phyloP scores from a whole-genome alignment of 129 eudicot genomes.

The Helianthus tuberosus region DNA sequence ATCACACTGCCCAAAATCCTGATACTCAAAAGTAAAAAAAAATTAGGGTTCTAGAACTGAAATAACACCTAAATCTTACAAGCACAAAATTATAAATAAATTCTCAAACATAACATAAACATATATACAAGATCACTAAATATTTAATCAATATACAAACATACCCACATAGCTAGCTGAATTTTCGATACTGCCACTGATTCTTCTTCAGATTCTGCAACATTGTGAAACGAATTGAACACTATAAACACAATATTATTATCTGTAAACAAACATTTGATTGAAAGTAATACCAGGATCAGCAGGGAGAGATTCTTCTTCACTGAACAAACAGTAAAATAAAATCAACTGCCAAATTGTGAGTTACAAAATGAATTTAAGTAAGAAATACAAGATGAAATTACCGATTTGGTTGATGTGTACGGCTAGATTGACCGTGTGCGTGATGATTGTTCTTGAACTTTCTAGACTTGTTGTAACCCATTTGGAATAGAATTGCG shows the following conservation, averaged over 20 bases:
- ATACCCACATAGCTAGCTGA: conserved; percentile 99
- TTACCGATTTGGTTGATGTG: conserved; percentile 41
- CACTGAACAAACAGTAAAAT: conserved; percentile 38
- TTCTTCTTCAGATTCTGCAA: conserved; percentile 59
- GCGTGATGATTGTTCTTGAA: conserved; percentile 55
- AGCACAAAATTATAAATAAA: no score
- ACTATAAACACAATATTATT: conserved; percentile 11
- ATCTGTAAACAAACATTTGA: not conserved
- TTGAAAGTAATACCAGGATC: conserved; percentile 50
- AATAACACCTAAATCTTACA: no score
- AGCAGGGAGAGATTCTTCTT: conserved; percentile 66
- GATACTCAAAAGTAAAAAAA: not conserved
- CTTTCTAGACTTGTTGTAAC: conserved; percentile 65
- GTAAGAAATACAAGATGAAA: not conserved
- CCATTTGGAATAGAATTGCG: conserved; percentile 45
- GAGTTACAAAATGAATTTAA: conserved; percentile 11
- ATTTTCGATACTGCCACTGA: conserved; percentile 46
- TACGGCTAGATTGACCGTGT: conserved; percentile 59
- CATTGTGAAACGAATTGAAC: conserved; percentile 37
- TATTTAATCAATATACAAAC: conserved; percentile 15
- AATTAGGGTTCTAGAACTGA: conserved; percentile 7
- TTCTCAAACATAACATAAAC: no score
- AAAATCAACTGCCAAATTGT: not conserved
- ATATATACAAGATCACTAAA: not conserved
- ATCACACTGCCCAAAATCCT: conserved; percentile 99